Percentiles rank a stretch among this genome's conserved stretches.
These are phyloP conservation scores for Ceratobasidium theobromae DNA, from an alignment of 1,284 basidiomycete genomes.

Conservation along the genomic window DNA sequence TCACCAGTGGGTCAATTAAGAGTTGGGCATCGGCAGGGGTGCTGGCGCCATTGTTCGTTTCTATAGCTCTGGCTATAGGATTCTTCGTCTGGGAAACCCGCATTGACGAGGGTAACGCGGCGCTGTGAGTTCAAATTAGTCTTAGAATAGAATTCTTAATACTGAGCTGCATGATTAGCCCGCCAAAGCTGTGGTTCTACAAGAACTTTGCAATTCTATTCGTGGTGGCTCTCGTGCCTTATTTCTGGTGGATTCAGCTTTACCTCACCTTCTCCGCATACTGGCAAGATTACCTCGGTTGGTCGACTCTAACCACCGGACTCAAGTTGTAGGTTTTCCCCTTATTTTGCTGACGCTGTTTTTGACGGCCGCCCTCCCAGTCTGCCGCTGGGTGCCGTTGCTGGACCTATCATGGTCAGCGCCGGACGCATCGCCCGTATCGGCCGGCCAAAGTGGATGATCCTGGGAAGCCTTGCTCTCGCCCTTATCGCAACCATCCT, in stretches of 20 bases:
- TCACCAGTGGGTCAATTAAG: slow-evolving; percentile 50
- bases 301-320: slow-evolving; percentile 43
- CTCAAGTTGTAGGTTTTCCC: slow-evolving; percentile 39
- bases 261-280: slow-evolving; percentile 37
- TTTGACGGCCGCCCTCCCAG: no score
- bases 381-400: slow-evolving; percentile 37
- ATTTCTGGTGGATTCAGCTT: slow-evolving; percentile 43
- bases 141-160: background rate
- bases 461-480: slow-evolving; percentile 47
- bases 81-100: slow-evolving; percentile 50
- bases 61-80: slow-evolving; percentile 43
- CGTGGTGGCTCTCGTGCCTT: slow-evolving; percentile 45
- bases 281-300: slow-evolving; percentile 47
- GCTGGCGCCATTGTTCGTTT: slow-evolving; percentile 49
- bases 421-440: slow-evolving; percentile 47
- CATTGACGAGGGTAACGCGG: slow-evolving; percentile 45
- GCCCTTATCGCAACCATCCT: slow-evolving; percentile 48
- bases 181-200: slow-evolving; percentile 47
- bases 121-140: slow-evolving; percentile 43
- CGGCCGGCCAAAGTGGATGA: slow-evolving; percentile 50
- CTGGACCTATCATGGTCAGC: slow-evolving; percentile 41
- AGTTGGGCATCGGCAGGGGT: slow-evolving; percentile 50
- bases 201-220: slow-evolving; percentile 47
- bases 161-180: slow-evolving; percentile 38
- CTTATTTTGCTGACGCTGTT: no score